Evolutionary conservation across 352 stramenopile species (phyloP), one percentile per base, ranked within the genome.

Genomic region (Lagenidium sp.): DNA sequence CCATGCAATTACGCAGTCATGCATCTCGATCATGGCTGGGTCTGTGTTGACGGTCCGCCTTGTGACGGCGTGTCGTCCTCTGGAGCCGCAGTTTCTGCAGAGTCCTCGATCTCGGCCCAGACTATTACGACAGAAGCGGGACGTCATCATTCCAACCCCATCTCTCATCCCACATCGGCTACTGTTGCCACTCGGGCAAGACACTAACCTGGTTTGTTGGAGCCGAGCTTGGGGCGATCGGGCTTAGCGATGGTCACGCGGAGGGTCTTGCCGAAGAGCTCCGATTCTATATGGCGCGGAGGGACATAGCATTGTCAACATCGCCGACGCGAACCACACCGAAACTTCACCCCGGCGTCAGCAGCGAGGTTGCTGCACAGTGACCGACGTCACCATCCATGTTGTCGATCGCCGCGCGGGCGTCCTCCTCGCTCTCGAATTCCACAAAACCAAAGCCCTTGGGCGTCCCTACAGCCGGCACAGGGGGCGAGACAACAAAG

Each of bases 361-460:
- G n/a, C n/a, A 43, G 37, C 16, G 37, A 43, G 12, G 41, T 16
- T 21, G 37, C 10, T 8, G 22, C 10, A 47, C 11, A 12, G 46
- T 4, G 12, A 6, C 46, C 50, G n/a, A n/a, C n/a, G n/a, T n/a
- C 50, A 76, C 90, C 88, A 50, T 98, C 83, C 89, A 98, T 97
- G 65, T 98, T 98, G 47, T 97, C 94, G 50, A 97, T 95, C 25
- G 91, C 92, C 50, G 89, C 90, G 24, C 56, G 68, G 2, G 91
- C 91, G 46, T 97, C 86, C 2, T 77, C 66, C 24, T 82, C 65
- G 30, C 97, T 81, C 44, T 95, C 86, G 48, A 88, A 97, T 58
- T 97, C 90, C 8, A 98, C 76, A 60, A 98, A 98, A 7, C 82
- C 94, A 55, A 96, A 97, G 29, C 90, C 85, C 59, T 95, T 96